These are phyloP conservation scores for Diaporthe nobilis DNA, from an alignment of 2,329 filamentous ascomycete genomes.

Conservation along the genomic window DNA sequence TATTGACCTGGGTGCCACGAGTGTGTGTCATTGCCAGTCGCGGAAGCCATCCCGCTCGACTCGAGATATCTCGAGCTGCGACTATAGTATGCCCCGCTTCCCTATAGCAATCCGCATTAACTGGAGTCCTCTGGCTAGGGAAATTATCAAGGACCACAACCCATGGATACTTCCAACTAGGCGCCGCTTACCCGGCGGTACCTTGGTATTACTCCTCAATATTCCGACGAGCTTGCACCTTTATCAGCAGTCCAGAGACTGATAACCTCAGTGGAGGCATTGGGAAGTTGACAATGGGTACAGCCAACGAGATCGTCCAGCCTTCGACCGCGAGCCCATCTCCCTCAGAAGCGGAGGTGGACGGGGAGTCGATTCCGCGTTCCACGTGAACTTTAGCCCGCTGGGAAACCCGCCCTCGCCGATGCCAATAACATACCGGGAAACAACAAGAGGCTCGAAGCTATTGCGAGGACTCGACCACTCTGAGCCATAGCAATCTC, in stretches of 20 bases:
- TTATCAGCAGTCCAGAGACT: neutral
- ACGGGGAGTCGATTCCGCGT: conserved; percentile 7
- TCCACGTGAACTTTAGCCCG: conserved; percentile 5
- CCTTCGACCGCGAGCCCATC: neutral
- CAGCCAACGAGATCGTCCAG: neutral
- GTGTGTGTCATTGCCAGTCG: neutral
- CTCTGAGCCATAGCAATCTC: neutral
- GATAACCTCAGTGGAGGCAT: neutral
- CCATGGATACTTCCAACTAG: neutral
- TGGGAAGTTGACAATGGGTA: neutral
- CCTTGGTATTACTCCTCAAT: conserved; percentile 23
- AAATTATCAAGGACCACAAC: conserved; percentile 11
- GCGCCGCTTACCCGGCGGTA: conserved; percentile 12
- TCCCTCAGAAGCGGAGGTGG: conserved; percentile 14
- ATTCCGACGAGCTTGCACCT: neutral
- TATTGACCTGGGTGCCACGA: conserved; percentile 3
- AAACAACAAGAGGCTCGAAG: neutral
- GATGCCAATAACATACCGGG: neutral
- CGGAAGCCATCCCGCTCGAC: neutral
- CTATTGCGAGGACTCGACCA: neutral
- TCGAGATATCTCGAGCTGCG: conserved; percentile 4
- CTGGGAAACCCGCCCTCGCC: neutral
- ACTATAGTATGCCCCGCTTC: conserved; percentile 18
- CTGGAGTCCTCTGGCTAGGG: neutral
- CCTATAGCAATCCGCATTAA: conserved; percentile 20